phyloP scores from a whole-genome alignment of 345 rosid genomes.

The Sonneratia caseolaris region DNA sequence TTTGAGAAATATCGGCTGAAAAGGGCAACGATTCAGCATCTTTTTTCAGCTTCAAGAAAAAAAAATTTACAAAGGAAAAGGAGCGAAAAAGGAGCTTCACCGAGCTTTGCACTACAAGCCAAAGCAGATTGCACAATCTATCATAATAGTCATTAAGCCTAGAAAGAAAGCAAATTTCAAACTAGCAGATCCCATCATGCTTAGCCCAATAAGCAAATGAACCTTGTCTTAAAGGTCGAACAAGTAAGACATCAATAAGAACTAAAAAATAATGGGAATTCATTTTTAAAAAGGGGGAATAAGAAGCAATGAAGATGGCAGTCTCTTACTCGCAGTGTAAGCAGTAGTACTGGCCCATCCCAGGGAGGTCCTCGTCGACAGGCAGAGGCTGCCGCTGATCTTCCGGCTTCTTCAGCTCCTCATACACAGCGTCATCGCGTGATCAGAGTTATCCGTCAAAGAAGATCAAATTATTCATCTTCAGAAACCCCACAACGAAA shows the following conservation, averaged over 20 bases:
- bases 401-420: conserved; percentile 63
- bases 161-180: background rate
- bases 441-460: conserved; percentile 28
- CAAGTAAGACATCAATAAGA: too few relatives aligned
- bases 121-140: background rate
- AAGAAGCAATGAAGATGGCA: background rate
- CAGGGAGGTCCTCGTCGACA: conserved; percentile 82
- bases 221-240: background rate
- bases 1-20: conserved; percentile 80
- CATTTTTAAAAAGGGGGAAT: background rate
- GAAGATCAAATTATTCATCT: background rate
- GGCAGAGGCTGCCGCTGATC: conserved; percentile 42
- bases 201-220: background rate
- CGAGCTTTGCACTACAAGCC: background rate
- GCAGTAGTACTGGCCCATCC: conserved; percentile 98
- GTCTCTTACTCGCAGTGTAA: conserved; percentile 75
- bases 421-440: conserved; percentile 84
- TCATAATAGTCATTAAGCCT: background rate
- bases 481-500: background rate
- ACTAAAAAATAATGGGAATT: background rate
- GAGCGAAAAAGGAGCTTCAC: background rate
- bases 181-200: background rate
- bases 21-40: conserved; percentile 4
- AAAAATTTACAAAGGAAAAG: background rate
- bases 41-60: background rate